Evolutionary conservation across 2,329 filamentous ascomycete genomes (phyloP).

Genomic region (Fusarium armeniacum): DNA sequence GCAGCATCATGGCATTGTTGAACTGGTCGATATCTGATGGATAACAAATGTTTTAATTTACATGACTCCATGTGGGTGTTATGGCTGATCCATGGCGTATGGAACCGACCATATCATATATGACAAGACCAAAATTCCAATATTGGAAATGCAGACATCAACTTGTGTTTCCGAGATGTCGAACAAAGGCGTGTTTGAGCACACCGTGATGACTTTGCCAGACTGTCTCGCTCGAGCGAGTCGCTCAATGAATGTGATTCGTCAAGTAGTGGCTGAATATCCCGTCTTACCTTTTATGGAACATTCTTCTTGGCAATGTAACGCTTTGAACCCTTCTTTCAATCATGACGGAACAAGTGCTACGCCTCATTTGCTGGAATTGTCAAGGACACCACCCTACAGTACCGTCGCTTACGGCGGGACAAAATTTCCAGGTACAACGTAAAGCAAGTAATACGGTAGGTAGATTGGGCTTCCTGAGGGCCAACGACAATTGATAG

Average conservation of each 20-base stretch:
- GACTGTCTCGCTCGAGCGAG: conserved; percentile 13
- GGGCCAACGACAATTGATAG: conserved; percentile 18
- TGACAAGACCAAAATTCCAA: conserved; percentile 16
- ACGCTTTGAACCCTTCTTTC: conserved; percentile 30
- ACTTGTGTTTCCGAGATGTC: conserved; percentile 2
- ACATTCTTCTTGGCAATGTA: conserved; percentile 25
- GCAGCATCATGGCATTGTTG: not conserved
- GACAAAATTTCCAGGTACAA: conserved; percentile 39
- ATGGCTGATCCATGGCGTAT: conserved; percentile 10
- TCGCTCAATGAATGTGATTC: conserved; percentile 13
- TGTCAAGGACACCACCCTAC: conserved; percentile 10
- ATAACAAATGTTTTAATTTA: conserved; percentile 12
- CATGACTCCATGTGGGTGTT: conserved; percentile 18
- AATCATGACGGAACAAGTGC: conserved; percentile 43
- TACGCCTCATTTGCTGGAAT: conserved; percentile 24
- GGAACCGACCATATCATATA: conserved; percentile 26
- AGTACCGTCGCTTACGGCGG: conserved; percentile 50
- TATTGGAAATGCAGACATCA: conserved; percentile 23
- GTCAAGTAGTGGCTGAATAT: conserved; percentile 10
- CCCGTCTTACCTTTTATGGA: conserved; percentile 13
- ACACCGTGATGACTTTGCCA: conserved; percentile 3
- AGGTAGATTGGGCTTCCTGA: conserved; percentile 4
- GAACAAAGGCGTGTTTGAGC: conserved; percentile 2
- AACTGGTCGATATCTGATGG: conserved; percentile 3
- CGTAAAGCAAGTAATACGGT: conserved; percentile 6